phyloP scores from a whole-genome alignment of 2,329 filamentous ascomycete species.

The Microdochium paspali region DNA sequence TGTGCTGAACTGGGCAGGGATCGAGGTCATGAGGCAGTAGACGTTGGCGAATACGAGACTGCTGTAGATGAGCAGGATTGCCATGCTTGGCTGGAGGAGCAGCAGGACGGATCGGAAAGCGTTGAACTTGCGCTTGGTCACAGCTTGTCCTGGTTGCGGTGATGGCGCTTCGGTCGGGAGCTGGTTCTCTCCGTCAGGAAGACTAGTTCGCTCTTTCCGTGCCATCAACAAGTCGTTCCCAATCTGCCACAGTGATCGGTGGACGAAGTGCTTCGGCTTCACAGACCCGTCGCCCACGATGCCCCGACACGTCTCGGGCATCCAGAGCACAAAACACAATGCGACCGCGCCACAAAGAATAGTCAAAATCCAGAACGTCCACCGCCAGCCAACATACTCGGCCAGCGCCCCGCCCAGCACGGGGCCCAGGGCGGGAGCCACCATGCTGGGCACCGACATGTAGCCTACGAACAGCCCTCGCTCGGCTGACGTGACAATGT shows the following conservation, averaged over 20 bases:
- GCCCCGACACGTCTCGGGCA: slow-evolving; percentile 33
- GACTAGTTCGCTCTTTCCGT: too few relatives aligned
- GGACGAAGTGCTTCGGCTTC: slow-evolving; percentile 12
- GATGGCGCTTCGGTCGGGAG: slow-evolving; percentile 5
- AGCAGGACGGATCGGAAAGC: slow-evolving; percentile 22
- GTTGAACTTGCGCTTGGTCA: slow-evolving; percentile 17
- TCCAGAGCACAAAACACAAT: slow-evolving; percentile 26
- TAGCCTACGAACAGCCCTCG: slow-evolving; percentile 43
- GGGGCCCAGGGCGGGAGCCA: slow-evolving; percentile 31
- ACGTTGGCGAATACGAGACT: slow-evolving; percentile 23
- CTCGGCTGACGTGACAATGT: slow-evolving; percentile 46
- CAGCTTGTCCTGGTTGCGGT: slow-evolving; percentile 6
- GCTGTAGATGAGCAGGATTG: slow-evolving; percentile 21
- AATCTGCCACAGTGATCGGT: slow-evolving; percentile 15
- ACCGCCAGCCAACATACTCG: slow-evolving; percentile 39
- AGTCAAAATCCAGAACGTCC: slow-evolving; percentile 42
- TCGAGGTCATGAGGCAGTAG: slow-evolving; percentile 21
- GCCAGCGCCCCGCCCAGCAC: slow-evolving; percentile 42
- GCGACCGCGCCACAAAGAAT: slow-evolving; percentile 25
- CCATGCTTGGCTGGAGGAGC: slow-evolving; percentile 24
- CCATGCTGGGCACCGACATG: slow-evolving; percentile 29
- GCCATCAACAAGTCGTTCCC: slow-evolving; percentile 10
- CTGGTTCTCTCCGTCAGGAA: background rate
- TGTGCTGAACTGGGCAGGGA: slow-evolving; percentile 16
- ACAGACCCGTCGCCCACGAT: slow-evolving; percentile 36